These are phyloP conservation scores for Ogataea paradorogensis DNA, from an alignment of 805 yeast genomes.

Conservation along the genomic window DNA sequence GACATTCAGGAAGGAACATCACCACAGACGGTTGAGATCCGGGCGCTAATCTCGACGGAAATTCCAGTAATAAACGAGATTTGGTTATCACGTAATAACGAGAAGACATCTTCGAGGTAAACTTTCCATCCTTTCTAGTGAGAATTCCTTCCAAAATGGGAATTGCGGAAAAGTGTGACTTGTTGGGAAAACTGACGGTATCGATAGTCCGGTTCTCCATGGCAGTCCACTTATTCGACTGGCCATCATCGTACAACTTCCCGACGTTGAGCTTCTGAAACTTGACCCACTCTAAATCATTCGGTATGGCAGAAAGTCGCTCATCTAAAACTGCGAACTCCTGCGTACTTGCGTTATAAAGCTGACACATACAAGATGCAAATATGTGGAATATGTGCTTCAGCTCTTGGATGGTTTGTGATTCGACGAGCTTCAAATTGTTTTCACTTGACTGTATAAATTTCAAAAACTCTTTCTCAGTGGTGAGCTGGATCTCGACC, in stretches of 20 bases:
- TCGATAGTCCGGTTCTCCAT: constrained; percentile 35
- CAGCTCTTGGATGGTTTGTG: constrained; percentile 41
- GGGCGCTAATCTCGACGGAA: constrained; percentile 43
- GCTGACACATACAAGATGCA: constrained; percentile 28
- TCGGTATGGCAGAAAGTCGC: constrained; percentile 34
- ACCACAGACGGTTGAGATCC: constrained; percentile 43
- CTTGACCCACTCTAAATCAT: constrained; percentile 43
- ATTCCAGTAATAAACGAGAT: constrained; percentile 43
- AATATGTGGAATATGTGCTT: constrained; percentile 38
- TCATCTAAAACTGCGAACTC: constrained; percentile 31
- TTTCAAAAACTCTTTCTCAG: constrained; percentile 46
- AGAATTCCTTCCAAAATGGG: constrained; percentile 50
- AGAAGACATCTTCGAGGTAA: constrained; percentile 41
- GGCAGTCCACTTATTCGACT: background rate
- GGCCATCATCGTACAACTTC: background rate
- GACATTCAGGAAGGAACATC: constrained; percentile 46
- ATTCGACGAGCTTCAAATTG: constrained; percentile 39
- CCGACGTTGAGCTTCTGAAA: constrained; percentile 35
- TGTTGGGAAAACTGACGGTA: constrained; percentile 38
- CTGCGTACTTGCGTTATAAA: constrained; percentile 29
- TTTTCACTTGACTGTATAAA: constrained; percentile 42
- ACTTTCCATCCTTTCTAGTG: constrained; percentile 42
- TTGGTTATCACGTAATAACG: constrained; percentile 48
- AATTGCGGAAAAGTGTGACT: constrained; percentile 36
- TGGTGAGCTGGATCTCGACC: constrained; percentile 41